Conservation (phyloP, 768 basidiomycete species). For the Pholiota microspora region DNA sequence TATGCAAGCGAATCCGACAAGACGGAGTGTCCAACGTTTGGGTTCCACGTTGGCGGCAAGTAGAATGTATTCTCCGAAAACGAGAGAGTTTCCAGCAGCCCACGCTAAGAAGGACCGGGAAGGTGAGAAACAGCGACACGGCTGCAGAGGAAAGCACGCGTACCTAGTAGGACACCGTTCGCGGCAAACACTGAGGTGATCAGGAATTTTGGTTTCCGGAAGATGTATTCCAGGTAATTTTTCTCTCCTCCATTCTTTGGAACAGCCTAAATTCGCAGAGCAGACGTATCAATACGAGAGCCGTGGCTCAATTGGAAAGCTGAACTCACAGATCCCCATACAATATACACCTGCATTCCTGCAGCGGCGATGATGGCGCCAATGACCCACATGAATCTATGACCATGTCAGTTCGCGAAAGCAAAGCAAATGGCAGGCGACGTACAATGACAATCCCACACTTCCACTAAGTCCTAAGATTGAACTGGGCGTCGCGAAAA, state of each 20-base stretch:
- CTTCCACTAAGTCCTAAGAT: conserved; percentile 38
- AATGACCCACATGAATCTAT: conserved; percentile 40
- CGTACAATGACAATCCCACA: conserved; percentile 37
- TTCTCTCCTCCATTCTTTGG: conserved; percentile 72
- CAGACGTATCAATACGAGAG: background rate
- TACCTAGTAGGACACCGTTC: conserved; percentile 47
- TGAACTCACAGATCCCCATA: conserved; percentile 36
- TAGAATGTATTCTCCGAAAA: conserved; percentile 57
- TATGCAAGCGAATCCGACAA: conserved; percentile 35
- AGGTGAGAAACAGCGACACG: background rate
- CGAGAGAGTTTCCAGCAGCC: conserved; percentile 45
- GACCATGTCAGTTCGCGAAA: background rate
- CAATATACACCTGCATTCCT: conserved; percentile 40
- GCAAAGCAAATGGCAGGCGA: background rate
- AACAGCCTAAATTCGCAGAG: conserved; percentile 35
- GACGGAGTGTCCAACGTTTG: conserved; percentile 28
- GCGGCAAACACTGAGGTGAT: conserved; percentile 54
- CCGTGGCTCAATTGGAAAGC: background rate
- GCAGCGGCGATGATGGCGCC: conserved; percentile 38
- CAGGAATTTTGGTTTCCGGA: conserved; percentile 52
- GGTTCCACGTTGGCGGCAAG: conserved; percentile 31
- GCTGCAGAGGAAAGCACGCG: conserved; percentile 18
- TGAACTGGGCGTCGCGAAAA: conserved; percentile 40
- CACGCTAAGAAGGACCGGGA: conserved; percentile 22
- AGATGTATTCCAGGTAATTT: conserved; percentile 66